phyloP scores from a whole-genome alignment of 768 basidiomycete species.

The Rhizopogon salebrosus region DNA sequence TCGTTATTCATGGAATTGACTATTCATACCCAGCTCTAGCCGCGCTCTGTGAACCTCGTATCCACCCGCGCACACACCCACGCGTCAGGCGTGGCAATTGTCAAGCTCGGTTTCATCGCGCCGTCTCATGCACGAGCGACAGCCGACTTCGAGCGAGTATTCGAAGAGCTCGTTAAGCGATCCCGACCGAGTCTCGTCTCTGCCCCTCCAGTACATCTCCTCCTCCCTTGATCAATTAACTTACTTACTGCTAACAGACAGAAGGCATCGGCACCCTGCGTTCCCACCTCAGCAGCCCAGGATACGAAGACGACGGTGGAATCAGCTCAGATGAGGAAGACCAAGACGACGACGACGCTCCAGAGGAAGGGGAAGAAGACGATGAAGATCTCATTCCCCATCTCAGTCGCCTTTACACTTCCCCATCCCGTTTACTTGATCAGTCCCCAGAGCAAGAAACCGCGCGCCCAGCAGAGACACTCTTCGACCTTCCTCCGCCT shows the following conservation, averaged over 20 bases:
- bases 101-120: slow-evolving; percentile 58
- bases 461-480: background rate
- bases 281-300: slow-evolving; percentile 48
- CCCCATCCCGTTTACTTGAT: slow-evolving; percentile 17
- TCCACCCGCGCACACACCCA: slow-evolving; percentile 40
- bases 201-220: slow-evolving; percentile 59
- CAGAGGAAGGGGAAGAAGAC: slow-evolving; percentile 28
- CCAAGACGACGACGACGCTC: slow-evolving; percentile 30
- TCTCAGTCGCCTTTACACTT: slow-evolving; percentile 19
- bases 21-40: slow-evolving; percentile 25
- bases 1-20: slow-evolving; percentile 6
- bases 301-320: slow-evolving; percentile 75
- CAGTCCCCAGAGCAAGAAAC: slow-evolving; percentile 15
- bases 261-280: slow-evolving; percentile 83
- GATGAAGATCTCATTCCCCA: slow-evolving; percentile 22
- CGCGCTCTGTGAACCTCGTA: slow-evolving; percentile 41
- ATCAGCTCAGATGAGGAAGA: slow-evolving; percentile 52
- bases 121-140: slow-evolving; percentile 37
- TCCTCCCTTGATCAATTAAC: slow-evolving; percentile 1
- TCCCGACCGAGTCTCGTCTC: slow-evolving; percentile 66
- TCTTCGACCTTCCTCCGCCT: background rate
- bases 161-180: slow-evolving; percentile 56
- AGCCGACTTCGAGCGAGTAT: slow-evolving; percentile 58
- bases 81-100: slow-evolving; percentile 48
- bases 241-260: slow-evolving; percentile 42